Evolutionary conservation across 495 filamentous ascomycete genomes (phyloP).

Genomic region (Hypoxylon perforatum): DNA sequence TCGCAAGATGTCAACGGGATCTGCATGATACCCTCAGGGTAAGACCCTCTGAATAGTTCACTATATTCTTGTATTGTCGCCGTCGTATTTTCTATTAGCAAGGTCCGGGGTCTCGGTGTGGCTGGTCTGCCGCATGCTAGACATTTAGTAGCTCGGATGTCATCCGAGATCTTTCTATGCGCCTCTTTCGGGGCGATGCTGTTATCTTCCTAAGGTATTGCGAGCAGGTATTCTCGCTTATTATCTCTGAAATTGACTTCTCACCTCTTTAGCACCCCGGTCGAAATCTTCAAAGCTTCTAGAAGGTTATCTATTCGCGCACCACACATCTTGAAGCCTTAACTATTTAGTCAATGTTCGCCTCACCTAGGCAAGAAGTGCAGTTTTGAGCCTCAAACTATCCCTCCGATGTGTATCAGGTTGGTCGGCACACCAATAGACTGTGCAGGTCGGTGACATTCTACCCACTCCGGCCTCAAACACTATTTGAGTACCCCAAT

Average conservation of each 20-base stretch:
- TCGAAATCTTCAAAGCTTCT: slow-evolving; percentile 22
- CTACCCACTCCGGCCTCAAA: slow-evolving; percentile 20
- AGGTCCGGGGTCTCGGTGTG: slow-evolving; percentile 33
- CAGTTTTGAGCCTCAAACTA: slow-evolving; percentile 42
- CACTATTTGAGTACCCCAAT: slow-evolving; percentile 34
- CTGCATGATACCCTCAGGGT: slow-evolving; percentile 23
- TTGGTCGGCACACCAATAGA: slow-evolving; percentile 28
- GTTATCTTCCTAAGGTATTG: slow-evolving; percentile 1
- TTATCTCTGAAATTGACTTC: slow-evolving; percentile 15
- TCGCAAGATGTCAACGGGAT: slow-evolving; percentile 13
- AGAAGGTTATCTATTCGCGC: slow-evolving; percentile 20
- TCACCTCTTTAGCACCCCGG: slow-evolving; percentile 16
- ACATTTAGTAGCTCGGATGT: slow-evolving; percentile 20
- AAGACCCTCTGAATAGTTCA: slow-evolving; percentile 9
- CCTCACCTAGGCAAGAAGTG: slow-evolving; percentile 32
- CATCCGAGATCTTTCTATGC: slow-evolving; percentile 21
- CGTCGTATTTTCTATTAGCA: slow-evolving; percentile 16
- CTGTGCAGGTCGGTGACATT: slow-evolving; percentile 23
- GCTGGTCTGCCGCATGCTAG: slow-evolving; percentile 19
- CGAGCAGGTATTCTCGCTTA: slow-evolving; percentile 25
- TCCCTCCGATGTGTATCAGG: slow-evolving; percentile 18
- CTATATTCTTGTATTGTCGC: slow-evolving; percentile 1
- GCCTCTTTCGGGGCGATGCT: slow-evolving; percentile 19
- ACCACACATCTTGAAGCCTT: slow-evolving; percentile 30
- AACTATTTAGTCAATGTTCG: slow-evolving; percentile 20